Evolutionary conservation across 1,284 basidiomycete species (phyloP), one percentile per base, ranked within the genome.

Genomic region (Moesziomyces sp.): DNA sequence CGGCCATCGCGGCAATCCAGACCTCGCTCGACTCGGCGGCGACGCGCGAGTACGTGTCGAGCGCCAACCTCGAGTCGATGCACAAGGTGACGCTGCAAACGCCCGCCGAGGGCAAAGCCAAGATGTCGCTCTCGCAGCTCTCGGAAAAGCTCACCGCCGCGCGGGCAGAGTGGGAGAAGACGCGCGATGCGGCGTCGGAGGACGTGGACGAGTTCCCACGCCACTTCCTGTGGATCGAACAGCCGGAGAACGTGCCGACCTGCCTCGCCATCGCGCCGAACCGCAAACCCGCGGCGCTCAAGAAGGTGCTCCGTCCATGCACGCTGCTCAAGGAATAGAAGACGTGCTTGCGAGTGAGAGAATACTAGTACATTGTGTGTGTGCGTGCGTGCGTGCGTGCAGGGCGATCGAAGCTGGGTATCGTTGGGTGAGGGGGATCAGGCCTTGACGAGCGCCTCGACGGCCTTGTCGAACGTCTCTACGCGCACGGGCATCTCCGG

Each of bases 401-500:
- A 8, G 13, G 11, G 11, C 30, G 30, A 13, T 11, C 30, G 10
- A 34, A 34, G 30, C 30, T 34, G 30, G 30, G 30, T 34, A 10
- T 26, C 26, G 11, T 19, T 19, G 40, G 46, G 44, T 43, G 46
- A 34, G 50, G 14, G 43, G n/a, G 38, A 26, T 55, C 43, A 74
- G 8, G 53, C 47, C 52, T 73, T 79, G 49, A 80, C 59, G 3
- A 83, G 50, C n/a, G 45, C 46, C 38, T 79, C 76, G 18, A 83
- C 57, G 89, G 87, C 74, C 13, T 72, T 86, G 81, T 99, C 96
- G 81, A 99, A 99, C 10, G 89, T 90, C 77, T 94, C 92, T 53
- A 89, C 92, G 51, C 96, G 90, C 76, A 99, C 96, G 1, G 97
- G 97, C 96, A 99, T 99, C 85, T 99, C 97, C 26, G 92, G 92